Evolutionary conservation across 2,329 filamentous ascomycete species (phyloP), one percentile per base, ranked within the genome.

Genomic region (Cadophora gregata): DNA sequence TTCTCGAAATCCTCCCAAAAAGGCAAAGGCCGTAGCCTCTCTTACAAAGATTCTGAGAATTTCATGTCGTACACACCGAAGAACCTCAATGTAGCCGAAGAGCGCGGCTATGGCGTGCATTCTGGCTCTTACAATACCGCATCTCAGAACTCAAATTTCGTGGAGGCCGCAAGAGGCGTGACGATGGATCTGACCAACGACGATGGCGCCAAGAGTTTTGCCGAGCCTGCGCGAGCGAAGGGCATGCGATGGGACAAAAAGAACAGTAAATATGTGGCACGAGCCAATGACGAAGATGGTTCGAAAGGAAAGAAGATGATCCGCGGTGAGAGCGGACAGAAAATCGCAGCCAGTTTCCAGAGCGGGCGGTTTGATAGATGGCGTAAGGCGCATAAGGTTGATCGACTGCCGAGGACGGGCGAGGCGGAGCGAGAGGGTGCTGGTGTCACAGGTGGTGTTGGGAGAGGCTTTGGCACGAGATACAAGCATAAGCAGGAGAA

Each of bases 11-110:
- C 86, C 53, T 78, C 80, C 56, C 80, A 83, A 71, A 77, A 81
- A 74, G 81, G 81, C 69, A 88, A 79, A 76, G 86, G 82, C 78
- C 86, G 81, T 74, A 86, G 76, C 75, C 87, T 82, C 14, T 86
- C 89, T 55, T 97, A 89, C 85, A 88, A 92, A 76, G 94, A 97
- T 77, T 86, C 89, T 0, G 94, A 97, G 53, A 88, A 96, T 73
- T 99, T 96, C 88, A 98, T 99, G 93, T 92, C 93, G 10, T 99
- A 99, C 83, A 92, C 88, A 1, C 96, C 96, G 0, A 90, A 91
- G 69, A 89, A 88, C 50, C 86, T 87, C 73, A 96, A 95, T 78
- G 84, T 91, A 4, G 92, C 91, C 62, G 95, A 98, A 80, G 93
- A 97, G 77, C 91, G 92, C 63, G 96, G 90, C 14, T 99, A 99